Percentiles rank a stretch among this genome's conserved stretches.
Evolutionary conservation across 352 stramenopile species (phyloP).

Genomic region (Elongisporangium undulatum): DNA sequence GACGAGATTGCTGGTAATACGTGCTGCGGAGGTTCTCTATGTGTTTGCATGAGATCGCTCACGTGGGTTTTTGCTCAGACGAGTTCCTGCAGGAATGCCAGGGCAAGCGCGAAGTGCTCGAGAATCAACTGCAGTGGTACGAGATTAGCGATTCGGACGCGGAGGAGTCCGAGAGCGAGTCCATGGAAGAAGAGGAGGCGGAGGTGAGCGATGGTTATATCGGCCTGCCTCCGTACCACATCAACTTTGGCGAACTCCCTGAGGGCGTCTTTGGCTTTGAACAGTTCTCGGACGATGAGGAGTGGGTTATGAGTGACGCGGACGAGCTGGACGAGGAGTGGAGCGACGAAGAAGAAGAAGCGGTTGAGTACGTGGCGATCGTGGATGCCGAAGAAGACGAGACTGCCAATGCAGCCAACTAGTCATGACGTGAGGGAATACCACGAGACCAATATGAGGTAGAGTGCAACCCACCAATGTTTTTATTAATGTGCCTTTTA

Average conservation of each 20-base stretch:
- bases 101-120: slow-evolving; percentile 14
- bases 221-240: neutral
- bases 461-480: neutral
- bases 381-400: slow-evolving; percentile 1
- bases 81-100: slow-evolving; percentile 31
- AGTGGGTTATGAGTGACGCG: neutral
- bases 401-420: neutral
- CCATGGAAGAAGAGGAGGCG: neutral
- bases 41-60: neutral
- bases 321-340: slow-evolving; percentile 4
- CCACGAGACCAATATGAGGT: neutral
- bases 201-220: neutral
- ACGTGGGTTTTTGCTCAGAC: slow-evolving; percentile 18
- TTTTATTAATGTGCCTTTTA: slow-evolving; percentile 1
- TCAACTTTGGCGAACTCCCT: neutral
- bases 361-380: slow-evolving; percentile 2
- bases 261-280: neutral
- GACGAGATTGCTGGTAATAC: slow-evolving; percentile 37
- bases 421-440: neutral
- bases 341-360: slow-evolving; percentile 5
- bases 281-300: slow-evolving; percentile 3
- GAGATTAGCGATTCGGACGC: slow-evolving; percentile 45
- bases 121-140: slow-evolving; percentile 48
- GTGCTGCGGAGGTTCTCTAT: slow-evolving; percentile 2
- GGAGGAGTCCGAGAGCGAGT: slow-evolving; percentile 7